phyloP scores from a whole-genome alignment of 768 basidiomycete genomes.

The Leccinum rimulosum region DNA sequence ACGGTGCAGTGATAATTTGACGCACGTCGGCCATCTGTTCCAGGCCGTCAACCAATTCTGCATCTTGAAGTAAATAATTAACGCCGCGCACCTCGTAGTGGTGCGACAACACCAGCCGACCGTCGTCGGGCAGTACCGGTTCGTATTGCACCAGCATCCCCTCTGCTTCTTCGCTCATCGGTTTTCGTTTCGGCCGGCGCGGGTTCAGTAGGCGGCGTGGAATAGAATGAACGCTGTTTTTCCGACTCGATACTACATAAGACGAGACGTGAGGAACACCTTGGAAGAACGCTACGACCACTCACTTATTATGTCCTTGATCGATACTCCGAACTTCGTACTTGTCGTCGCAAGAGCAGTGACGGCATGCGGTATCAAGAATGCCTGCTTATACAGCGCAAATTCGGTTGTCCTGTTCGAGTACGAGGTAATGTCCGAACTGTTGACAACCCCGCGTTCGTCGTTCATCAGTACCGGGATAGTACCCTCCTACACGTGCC shows the following conservation, averaged over 20 bases:
- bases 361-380: slow-evolving; percentile 65
- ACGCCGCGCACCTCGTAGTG: slow-evolving; percentile 47
- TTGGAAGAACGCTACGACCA: slow-evolving; percentile 7
- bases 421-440: slow-evolving; percentile 54
- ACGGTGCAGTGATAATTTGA: slow-evolving; percentile 72
- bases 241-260: slow-evolving; percentile 67
- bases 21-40: slow-evolving; percentile 65
- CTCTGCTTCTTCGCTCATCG: slow-evolving; percentile 74
- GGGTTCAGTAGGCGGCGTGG: slow-evolving; percentile 78
- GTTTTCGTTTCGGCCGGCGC: slow-evolving; percentile 73
- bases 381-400: slow-evolving; percentile 65
- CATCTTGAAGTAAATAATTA: not conserved
- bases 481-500: not conserved
- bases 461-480: not conserved
- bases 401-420: slow-evolving; percentile 53
- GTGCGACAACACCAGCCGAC: slow-evolving; percentile 54
- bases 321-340: slow-evolving; percentile 86
- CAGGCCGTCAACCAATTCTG: not conserved
- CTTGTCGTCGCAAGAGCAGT: slow-evolving; percentile 70
- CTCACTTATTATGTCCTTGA: slow-evolving; percentile 83
- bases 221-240: slow-evolving; percentile 71
- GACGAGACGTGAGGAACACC: not conserved
- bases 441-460: slow-evolving; percentile 18
- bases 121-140: slow-evolving; percentile 70
- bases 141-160: slow-evolving; percentile 88